These are phyloP conservation scores for Yamadazyma kanchanaburiensis DNA, from an alignment of 1,139 yeast species.

Conservation along the genomic window DNA sequence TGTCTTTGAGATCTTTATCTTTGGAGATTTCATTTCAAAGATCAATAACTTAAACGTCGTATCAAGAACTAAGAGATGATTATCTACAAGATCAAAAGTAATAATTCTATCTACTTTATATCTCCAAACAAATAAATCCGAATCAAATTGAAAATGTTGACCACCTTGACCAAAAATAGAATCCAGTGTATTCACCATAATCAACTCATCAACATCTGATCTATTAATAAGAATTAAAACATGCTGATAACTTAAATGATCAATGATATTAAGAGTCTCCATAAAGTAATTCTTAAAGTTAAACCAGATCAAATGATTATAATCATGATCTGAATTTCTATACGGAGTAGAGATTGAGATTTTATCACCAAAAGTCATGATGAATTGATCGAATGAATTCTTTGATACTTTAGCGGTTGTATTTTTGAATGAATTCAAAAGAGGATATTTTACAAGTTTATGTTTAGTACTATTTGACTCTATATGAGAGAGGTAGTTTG, in stretches of 20 bases:
- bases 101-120: constrained; percentile 30
- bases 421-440: constrained; percentile 28
- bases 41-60: constrained; percentile 28
- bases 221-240: constrained; percentile 35
- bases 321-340: constrained; percentile 16
- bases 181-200: constrained; percentile 30
- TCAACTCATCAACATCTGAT: constrained; percentile 31
- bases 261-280: constrained; percentile 32
- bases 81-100: constrained; percentile 18
- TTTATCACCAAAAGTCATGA: constrained; percentile 27
- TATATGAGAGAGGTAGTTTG: constrained; percentile 25
- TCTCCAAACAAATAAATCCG: constrained; percentile 41
- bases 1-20: too few species aligned
- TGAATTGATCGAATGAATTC: constrained; percentile 26
- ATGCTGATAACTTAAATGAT: constrained; percentile 36
- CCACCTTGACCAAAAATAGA: constrained; percentile 38
- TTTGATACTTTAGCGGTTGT: constrained; percentile 20
- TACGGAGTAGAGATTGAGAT: constrained; percentile 39
- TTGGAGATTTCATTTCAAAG: constrained; percentile 28
- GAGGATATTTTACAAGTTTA: constrained; percentile 25
- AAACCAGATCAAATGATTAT: constrained; percentile 41
- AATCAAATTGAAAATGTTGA: constrained; percentile 31
- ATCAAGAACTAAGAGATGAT: constrained; percentile 25
- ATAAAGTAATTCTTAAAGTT: constrained; percentile 33
- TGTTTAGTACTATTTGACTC: constrained; percentile 9